Base-by-base conservation (phyloP, 768 basidiomycete genomes). In the Sporobolomyces phaffii region DNA sequence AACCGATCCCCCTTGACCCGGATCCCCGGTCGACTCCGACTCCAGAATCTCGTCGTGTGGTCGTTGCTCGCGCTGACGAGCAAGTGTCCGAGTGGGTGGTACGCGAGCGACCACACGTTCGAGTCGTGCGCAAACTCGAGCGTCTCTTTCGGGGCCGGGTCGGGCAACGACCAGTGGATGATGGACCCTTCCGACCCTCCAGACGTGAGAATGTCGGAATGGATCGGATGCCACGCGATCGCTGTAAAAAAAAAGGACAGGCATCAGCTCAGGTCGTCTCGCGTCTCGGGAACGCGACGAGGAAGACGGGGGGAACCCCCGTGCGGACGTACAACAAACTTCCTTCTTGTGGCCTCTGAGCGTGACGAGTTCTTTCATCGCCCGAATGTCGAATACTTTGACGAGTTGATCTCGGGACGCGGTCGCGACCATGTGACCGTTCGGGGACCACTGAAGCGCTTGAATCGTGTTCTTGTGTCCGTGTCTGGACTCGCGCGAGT, bases 21-120 rank as follows among this genome's bases (percentile, higher is more conserved):
- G 17, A 49, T n/a, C 6, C 73, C 75, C 10, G 75, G 75, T 59
- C 75, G 22, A 0, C 56, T 60, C 0, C 94, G 85, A 52, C 87
- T 87, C 94, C 96, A 98, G 83, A 98, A 99, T n/a, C 93, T 85
- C 9, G 94, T 96, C 8, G 96, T 97, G 80, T 93, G 91, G 81
- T 99, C 96, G 80, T 96, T 98, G n/a, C 89, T 89, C 14, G 88
- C 96, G 68, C 85, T 87, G 68, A 87, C 91, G 73, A 99, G 86
- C 73, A 98, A 83, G 78, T 98, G 93, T 0, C 96, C 94, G 20
- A 98, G 84, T 0, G 94, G 93, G 78, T 98, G 93, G 83, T 86
- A 99, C 5, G 91, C 85, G 69, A 99, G 84, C 0, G 90, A 86
- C 90, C 93, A 98, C 68, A 99, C 90, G 64, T 75, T 75, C 34